Evolutionary conservation across 1,284 basidiomycete species (phyloP), one percentile per base, ranked within the genome.

Genomic region (Ceratobasidium sp.): DNA sequence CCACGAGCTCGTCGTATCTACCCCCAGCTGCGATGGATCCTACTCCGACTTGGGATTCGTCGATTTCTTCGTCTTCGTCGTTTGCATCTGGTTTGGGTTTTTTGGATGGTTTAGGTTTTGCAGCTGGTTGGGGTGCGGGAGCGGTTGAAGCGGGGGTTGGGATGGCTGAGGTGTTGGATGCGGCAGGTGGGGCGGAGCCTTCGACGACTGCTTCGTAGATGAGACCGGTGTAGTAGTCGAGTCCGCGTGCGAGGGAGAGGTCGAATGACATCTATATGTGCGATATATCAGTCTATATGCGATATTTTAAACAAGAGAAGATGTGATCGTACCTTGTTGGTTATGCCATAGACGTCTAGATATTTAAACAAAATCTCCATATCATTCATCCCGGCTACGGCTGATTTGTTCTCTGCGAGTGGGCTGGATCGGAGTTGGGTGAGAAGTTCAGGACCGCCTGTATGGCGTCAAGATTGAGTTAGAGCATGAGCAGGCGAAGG

Each of bases 141-240:
- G 84, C 79, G 10, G 85, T 82, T 10, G 87, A 82, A 0, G 88
- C 84, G 7, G 89, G 88, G 56, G 88, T 83, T 6, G 83, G 88
- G 86, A 82, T 90, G 86, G 80, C 44, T 9, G 71, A 9, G 0
- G 89, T 86, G 28, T 80, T 89, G 88, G 86, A 94, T 91, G 9
- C 91, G 38, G 77, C 91, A 33, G 97, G 96, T 0, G 97, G 96
- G 0, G 97, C 96, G 10, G 96, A 98, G 0, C 92, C 95, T 82
- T 95, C 95, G 33, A 96, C 95, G 81, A 96, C 90, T 56, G 96
- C 98, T 86, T 99, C 98, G 87, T 98, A 99, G 84, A 99, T 99
- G 83, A 99, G 92, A 54, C 98, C 97, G 0, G 97, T 99, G 87
- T 99, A 99, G 86, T 99, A 99, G 85, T 99, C 98, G 50, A 99